A percentile compares a stretch with the other conserved stretches of the same genome.
Conservation (phyloP, 805 yeast species). For the Metschnikowia gelsemii region DNA sequence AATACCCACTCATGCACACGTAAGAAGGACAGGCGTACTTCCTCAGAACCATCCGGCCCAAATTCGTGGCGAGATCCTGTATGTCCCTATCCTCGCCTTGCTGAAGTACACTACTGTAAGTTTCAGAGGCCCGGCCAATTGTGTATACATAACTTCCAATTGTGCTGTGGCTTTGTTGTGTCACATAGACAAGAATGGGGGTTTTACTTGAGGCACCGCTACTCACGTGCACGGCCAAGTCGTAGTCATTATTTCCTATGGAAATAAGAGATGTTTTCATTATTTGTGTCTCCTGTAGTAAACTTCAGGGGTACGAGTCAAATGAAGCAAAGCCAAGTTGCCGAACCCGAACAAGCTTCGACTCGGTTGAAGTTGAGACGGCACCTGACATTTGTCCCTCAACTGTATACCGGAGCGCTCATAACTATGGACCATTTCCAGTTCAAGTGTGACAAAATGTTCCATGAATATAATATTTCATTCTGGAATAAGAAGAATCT, state of each 20-base stretch:
- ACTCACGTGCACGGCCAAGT: conserved; percentile 13
- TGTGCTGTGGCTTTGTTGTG: conserved; percentile 23
- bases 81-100: conserved; percentile 41
- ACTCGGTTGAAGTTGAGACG: too few species aligned
- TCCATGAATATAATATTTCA: too few species aligned
- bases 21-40: conserved; percentile 45
- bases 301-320: too few species aligned
- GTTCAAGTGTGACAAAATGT: too few species aligned
- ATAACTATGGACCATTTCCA: too few species aligned
- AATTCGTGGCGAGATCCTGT: conserved; percentile 44
- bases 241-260: conserved; percentile 18
- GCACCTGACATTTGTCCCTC: too few species aligned
- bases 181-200: conserved; percentile 33
- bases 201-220: conserved; percentile 13
- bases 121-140: conserved; percentile 28
- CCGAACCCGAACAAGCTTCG: too few species aligned
- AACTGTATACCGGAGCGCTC: too few species aligned
- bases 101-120: conserved; percentile 44
- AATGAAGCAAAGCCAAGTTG: too few species aligned
- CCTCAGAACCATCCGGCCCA: conserved; percentile 42
- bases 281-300: not conserved
- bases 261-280: conserved; percentile 16
- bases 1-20: conserved; percentile 43
- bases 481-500: too few species aligned
- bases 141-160: conserved; percentile 49